Base-by-base conservation (phyloP, 2,329 filamentous ascomycete genomes). In the Pseudocercospora ulei region DNA sequence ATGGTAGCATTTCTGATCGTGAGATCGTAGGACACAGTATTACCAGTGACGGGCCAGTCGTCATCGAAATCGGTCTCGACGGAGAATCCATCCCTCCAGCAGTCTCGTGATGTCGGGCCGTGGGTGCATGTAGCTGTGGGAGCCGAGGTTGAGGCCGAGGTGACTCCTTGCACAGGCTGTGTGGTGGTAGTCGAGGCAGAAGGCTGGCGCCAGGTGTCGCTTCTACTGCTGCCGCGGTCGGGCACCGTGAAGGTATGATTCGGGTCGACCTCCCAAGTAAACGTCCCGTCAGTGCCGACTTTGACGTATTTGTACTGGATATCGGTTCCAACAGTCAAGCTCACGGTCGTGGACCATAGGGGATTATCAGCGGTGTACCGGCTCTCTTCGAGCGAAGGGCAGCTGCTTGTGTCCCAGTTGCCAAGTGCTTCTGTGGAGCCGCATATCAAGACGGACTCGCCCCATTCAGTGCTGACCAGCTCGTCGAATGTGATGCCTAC, bases 401-500 rank as follows among this genome's bases (percentile, higher is more conserved):
- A 79, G 0, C 70, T 64, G 11, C 44, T 40, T 2, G 56, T 48
- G 43, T 75, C 64, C 80, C 80, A 85, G 17, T 48, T 55, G 3
- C 80, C 80, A 5, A 86, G 69, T 18, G 70, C 63, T 1, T 66
- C 52, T 31, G 70, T 67, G 39, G 69, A 74, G 11, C 81, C 81
- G 0, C 71, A 66, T 7, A 86, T 58, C 57, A 76, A 80, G 54
- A 86, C 68, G 5, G 69, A 75, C 57, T 84, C 68, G 3, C 80
- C 80, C 33, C 58, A 74, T 2, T 54, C 55, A 0, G 80, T 84
- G 1, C 62, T 66, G 12, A 70, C 75, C 1, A 66, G 53, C 45
- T 71, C 73, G 31, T 74, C 65, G 61, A 85, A 83, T 0, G 74
- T 75, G 5, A 85, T 72, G 0, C 71, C 64, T 3, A 80, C 69